Percentiles rank a stretch among this genome's conserved stretches.
phyloP scores from a whole-genome alignment of 768 basidiomycete species.

The Auricularia sp. region DNA sequence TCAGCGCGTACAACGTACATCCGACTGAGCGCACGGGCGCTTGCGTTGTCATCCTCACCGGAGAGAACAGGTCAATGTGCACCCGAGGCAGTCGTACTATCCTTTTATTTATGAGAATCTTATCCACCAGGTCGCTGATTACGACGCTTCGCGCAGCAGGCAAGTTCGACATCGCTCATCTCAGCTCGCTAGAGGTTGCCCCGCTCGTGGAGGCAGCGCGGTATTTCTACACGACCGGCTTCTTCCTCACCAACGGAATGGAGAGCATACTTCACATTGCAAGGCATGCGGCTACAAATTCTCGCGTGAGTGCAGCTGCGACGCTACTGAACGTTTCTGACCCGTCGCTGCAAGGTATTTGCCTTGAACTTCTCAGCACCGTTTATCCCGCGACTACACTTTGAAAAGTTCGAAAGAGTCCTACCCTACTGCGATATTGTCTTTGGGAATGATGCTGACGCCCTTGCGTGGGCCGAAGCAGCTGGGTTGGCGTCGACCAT shows the following conservation, averaged over 20 bases:
- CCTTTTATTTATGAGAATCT: background rate
- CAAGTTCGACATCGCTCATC: constrained; percentile 73
- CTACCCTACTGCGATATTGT: constrained; percentile 79
- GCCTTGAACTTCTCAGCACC: constrained; percentile 92
- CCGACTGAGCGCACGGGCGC: constrained; percentile 85
- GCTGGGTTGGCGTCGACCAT: constrained; percentile 57
- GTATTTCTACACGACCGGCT: constrained; percentile 90
- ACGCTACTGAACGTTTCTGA: background rate
- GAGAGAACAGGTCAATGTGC: constrained; percentile 65
- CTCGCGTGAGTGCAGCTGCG: constrained; percentile 49
- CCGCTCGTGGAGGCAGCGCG: constrained; percentile 70
- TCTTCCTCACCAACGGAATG: constrained; percentile 93
- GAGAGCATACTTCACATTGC: constrained; percentile 61
- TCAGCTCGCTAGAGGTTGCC: constrained; percentile 64
- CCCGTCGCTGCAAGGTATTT: constrained; percentile 48
- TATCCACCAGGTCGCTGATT: constrained; percentile 62
- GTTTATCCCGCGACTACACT: constrained; percentile 93
- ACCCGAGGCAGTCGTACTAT: background rate
- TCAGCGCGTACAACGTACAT: constrained; percentile 81
- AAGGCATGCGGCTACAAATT: constrained; percentile 60
- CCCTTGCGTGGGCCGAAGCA: constrained; percentile 71
- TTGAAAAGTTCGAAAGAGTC: constrained; percentile 64
- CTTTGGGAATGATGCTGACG: constrained; percentile 93
- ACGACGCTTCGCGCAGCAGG: constrained; percentile 87
- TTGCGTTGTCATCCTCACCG: constrained; percentile 91